phyloP scores from a whole-genome alignment of 2,329 filamentous ascomycete genomes.

The Trichoderma asperellum region DNA sequence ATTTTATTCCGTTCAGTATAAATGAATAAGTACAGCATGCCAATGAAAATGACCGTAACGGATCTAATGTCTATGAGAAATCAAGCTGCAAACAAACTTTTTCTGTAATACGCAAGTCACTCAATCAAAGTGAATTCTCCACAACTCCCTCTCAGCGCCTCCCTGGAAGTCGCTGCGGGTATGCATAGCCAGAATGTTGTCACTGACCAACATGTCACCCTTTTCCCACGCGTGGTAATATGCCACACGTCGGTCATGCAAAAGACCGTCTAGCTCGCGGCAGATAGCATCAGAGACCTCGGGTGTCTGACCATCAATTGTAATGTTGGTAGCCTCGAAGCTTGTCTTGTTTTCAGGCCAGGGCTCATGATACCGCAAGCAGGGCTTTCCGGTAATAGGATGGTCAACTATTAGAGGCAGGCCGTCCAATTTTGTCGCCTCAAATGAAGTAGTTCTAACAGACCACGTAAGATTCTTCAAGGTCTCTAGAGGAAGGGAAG shows the following conservation, averaged over 20 bases:
- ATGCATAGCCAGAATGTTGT: slow-evolving; percentile 56
- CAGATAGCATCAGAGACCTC: slow-evolving; percentile 48
- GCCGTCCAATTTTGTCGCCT: not conserved
- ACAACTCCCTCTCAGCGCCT: slow-evolving; percentile 51
- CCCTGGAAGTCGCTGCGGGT: slow-evolving; percentile 52
- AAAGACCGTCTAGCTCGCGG: slow-evolving; percentile 43
- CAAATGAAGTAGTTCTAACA: not conserved
- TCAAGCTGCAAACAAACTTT: not conserved
- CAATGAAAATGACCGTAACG: not conserved
- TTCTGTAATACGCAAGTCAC: not conserved
- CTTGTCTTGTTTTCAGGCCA: slow-evolving; percentile 56
- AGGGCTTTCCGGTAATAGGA: slow-evolving; percentile 50
- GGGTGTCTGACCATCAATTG: slow-evolving; percentile 46
- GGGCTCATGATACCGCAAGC: slow-evolving; percentile 58
- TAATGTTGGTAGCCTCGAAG: slow-evolving; percentile 52
- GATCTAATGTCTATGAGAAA: not conserved
- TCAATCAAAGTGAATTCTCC: slow-evolving; percentile 55
- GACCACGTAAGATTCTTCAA: not conserved
- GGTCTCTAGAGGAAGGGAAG: not conserved
- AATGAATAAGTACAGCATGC: not conserved
- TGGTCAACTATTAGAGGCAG: slow-evolving; percentile 49
- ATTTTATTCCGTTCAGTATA: not conserved
- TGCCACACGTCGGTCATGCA: slow-evolving; percentile 48
- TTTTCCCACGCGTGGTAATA: slow-evolving; percentile 57
- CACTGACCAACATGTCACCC: slow-evolving; percentile 57